These are phyloP conservation scores for Podila epigama DNA, from an alignment of 192 early-diverging fungal genomes.

Conservation along the genomic window DNA sequence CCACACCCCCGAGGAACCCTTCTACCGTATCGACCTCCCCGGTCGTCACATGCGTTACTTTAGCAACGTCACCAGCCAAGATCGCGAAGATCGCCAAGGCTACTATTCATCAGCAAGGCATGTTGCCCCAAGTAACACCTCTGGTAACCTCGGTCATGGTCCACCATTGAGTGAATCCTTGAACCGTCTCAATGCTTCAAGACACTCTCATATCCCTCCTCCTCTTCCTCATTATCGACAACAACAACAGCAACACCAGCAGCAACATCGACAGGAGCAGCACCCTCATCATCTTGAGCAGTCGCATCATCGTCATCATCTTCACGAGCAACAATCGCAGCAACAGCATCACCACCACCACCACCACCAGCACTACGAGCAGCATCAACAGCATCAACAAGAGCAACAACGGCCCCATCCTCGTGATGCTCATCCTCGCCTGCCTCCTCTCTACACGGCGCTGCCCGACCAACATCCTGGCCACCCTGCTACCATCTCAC, in stretches of 20 bases:
- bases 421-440: neutral
- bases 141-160: constrained; percentile 47
- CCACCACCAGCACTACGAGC: constrained; percentile 39
- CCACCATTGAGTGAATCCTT: constrained; percentile 33
- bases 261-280: neutral
- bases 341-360: constrained; percentile 10
- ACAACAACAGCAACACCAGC: neutral
- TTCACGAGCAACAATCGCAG: constrained; percentile 7
- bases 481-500: neutral
- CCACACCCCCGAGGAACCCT: constrained; percentile 37
- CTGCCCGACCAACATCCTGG: constrained; percentile 32
- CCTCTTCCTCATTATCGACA: neutral
- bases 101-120: constrained; percentile 46
- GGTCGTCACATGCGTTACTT: constrained; percentile 50
- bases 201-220: neutral
- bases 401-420: too few relatives aligned
- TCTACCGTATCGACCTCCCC: constrained; percentile 42
- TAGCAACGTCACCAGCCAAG: constrained; percentile 45
- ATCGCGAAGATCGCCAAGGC: constrained; percentile 33
- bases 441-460: constrained; percentile 37
- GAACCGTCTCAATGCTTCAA: constrained; percentile 20
- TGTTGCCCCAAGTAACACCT: constrained; percentile 44
- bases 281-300: constrained; percentile 11
- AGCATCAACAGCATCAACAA: constrained; percentile 9
- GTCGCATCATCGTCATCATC: neutral